phyloP scores from a whole-genome alignment of 441 rosid species.

The Viola pubescens region DNA sequence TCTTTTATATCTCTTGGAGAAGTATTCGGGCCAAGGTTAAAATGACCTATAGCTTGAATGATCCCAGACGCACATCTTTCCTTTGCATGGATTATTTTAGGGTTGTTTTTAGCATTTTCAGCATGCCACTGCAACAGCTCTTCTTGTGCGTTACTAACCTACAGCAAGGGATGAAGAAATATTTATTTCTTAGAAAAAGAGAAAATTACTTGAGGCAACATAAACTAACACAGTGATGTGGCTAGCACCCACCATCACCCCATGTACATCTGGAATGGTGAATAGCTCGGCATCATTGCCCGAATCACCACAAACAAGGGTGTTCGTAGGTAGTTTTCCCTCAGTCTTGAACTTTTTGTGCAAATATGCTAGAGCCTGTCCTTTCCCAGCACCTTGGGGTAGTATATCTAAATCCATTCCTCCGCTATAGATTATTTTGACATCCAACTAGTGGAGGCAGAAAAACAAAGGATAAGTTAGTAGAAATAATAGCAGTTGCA shows the following conservation, averaged over 20 bases:
- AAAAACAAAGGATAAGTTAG: neutral
- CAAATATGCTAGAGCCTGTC: slow-evolving; percentile 92
- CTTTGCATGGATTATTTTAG: slow-evolving; percentile 68
- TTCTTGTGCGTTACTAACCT: slow-evolving; percentile 96
- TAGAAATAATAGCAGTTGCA: neutral
- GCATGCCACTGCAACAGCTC: slow-evolving; percentile 86
- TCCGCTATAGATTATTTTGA: slow-evolving; percentile 88
- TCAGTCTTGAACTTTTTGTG: slow-evolving; percentile 60
- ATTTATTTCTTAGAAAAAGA: neutral
- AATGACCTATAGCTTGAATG: slow-evolving; percentile 84
- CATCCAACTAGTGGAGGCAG: slow-evolving; percentile 55
- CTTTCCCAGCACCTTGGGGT: slow-evolving; percentile 97
- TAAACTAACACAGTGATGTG: slow-evolving; percentile 7
- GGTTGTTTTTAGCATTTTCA: slow-evolving; percentile 73
- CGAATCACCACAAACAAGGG: slow-evolving; percentile 94
- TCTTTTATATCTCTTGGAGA: slow-evolving; percentile 73
- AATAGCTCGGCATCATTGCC: slow-evolving; percentile 93
- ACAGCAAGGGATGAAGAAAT: slow-evolving; percentile 2
- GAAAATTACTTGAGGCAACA: neutral
- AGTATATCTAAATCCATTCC: slow-evolving; percentile 94
- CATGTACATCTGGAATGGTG: slow-evolving; percentile 70
- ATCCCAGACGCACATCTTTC: slow-evolving; percentile 92
- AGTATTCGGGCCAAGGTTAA: slow-evolving; percentile 72
- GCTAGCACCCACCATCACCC: slow-evolving; percentile 65
- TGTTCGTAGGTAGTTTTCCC: slow-evolving; percentile 56